Conservation (phyloP, 192 early-diverging fungal species). For the Entomortierella beljakovae region DNA sequence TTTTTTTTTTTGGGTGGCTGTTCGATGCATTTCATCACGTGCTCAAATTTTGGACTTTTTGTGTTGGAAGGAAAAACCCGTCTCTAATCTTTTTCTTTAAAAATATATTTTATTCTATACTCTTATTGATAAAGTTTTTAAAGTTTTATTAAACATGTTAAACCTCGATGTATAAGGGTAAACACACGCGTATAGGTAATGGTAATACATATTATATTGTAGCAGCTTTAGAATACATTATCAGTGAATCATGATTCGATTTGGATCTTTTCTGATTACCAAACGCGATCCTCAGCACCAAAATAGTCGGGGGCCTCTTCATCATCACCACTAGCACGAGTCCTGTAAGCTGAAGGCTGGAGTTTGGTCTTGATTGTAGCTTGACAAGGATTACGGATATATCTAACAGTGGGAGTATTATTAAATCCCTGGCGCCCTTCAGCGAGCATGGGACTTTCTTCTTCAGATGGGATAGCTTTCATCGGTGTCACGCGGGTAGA, state of each 20-base stretch:
- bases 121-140: not conserved
- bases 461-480: conserved; percentile 31
- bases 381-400: conserved; percentile 49
- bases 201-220: not conserved
- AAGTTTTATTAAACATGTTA: no score
- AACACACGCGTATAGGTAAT: no score
- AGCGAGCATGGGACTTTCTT: conserved; percentile 10
- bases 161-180: no score
- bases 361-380: conserved; percentile 51
- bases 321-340: conserved; percentile 16
- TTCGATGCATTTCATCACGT: no score
- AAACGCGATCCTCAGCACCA: conserved; percentile 47
- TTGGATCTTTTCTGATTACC: conserved; percentile 13
- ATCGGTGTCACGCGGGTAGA: conserved; percentile 25
- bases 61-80: no score
- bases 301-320: conserved; percentile 49
- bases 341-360: conserved; percentile 33
- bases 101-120: no score
- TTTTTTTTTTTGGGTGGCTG: not conserved
- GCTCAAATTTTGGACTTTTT: no score
- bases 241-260: not conserved
- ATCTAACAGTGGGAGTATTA: conserved; percentile 35
- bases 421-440: conserved; percentile 31
- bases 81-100: no score
- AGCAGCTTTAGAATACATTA: not conserved